These are phyloP conservation scores for Kuraishia molischiana DNA, from an alignment of 805 yeast genomes.

Conservation along the genomic window DNA sequence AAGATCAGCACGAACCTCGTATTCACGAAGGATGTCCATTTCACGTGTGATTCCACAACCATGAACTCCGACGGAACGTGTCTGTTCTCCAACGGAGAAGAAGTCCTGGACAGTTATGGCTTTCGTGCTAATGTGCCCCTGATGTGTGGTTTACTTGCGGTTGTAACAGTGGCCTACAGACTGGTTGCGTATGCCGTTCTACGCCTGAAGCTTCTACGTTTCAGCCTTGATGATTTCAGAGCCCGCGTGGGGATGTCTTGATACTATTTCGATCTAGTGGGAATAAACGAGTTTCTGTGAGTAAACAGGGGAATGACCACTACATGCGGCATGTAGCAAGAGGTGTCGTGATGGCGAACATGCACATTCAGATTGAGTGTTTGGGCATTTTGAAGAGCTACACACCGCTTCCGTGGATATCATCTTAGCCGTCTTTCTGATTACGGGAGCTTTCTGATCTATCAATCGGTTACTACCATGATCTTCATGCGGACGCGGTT, in stretches of 20 bases:
- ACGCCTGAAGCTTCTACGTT: constrained; percentile 12
- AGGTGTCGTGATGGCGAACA: no score
- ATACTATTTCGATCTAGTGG: no score
- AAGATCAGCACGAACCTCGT: constrained; percentile 50
- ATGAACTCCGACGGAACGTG: constrained; percentile 28
- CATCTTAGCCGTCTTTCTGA: no score
- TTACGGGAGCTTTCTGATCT: no score
- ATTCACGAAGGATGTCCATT: constrained; percentile 36
- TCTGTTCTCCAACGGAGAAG: constrained; percentile 39
- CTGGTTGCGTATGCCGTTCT: constrained; percentile 22
- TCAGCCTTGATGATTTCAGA: constrained; percentile 6
- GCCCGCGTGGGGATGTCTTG: not conserved
- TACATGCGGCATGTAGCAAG: no score
- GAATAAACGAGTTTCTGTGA: no score
- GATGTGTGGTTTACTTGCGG: constrained; percentile 28
- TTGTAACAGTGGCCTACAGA: constrained; percentile 32
- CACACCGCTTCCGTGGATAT: no score
- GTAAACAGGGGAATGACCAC: no score
- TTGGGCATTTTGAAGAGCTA: no score
- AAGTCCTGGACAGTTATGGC: constrained; percentile 43
- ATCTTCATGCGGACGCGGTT: no score
- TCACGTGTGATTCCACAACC: constrained; percentile 33
- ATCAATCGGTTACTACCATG: no score
- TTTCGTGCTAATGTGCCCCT: constrained; percentile 26
- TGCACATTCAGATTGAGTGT: no score